Percentiles rank a stretch among this genome's conserved stretches.
These are phyloP conservation scores for Cucumis hystrix DNA, from an alignment of 306 rosid species.

Conservation along the genomic window DNA sequence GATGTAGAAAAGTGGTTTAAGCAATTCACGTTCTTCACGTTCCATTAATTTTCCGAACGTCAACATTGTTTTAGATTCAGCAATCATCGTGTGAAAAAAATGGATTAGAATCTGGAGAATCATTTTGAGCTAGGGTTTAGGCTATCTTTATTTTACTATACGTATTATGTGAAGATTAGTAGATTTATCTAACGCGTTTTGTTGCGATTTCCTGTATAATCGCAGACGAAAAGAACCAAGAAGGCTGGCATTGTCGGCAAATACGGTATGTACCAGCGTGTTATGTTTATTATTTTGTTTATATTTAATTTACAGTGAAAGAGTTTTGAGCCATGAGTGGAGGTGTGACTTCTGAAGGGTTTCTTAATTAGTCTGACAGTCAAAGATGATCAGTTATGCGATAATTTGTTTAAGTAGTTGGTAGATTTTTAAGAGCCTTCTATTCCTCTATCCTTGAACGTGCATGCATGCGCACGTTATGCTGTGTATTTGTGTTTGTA, in stretches of 20 bases:
- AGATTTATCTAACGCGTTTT: background rate
- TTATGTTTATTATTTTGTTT: background rate
- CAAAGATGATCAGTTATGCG: background rate
- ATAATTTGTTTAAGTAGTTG: background rate
- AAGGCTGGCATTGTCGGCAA: slow-evolving; percentile 83
- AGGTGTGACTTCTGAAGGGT: background rate
- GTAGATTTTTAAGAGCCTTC: background rate
- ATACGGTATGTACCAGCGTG: slow-evolving; percentile 38
- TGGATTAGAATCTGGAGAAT: background rate
- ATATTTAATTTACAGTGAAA: background rate
- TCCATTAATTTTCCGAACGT: background rate
- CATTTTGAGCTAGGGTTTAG: background rate
- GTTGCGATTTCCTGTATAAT: background rate
- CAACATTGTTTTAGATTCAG: background rate
- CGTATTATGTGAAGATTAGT: background rate
- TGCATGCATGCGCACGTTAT: background rate
- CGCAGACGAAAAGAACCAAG: slow-evolving; percentile 83
- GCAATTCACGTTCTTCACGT: too few species aligned
- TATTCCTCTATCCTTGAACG: background rate
- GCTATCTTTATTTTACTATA: background rate
- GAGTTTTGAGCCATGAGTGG: background rate
- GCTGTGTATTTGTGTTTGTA: background rate
- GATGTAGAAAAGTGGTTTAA: background rate
- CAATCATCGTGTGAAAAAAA: background rate
- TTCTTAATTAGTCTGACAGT: background rate